A percentile compares a stretch with the other conserved stretches of the same genome.
Evolutionary conservation across 805 yeast species (phyloP).

Genomic region (Debaryomyces hansenii): DNA sequence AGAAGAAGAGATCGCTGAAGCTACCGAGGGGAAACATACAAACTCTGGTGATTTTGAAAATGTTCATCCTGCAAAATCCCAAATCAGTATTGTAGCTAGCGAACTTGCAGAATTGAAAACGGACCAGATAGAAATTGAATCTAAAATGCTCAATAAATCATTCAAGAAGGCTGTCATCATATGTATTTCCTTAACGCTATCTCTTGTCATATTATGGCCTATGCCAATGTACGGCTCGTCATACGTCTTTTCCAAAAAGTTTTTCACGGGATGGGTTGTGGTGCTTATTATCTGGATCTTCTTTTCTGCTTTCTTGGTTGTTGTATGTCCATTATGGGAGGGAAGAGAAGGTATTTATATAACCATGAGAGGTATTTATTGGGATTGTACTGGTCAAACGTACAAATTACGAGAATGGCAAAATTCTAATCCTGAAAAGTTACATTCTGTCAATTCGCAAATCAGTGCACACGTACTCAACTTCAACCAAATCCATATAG

Average conservation of each 20-base stretch:
- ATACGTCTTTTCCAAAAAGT: conserved; percentile 70
- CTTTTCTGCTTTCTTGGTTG: conserved; percentile 60
- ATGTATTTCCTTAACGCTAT: conserved; percentile 60
- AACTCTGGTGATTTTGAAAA: conserved; percentile 23
- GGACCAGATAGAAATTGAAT: conserved; percentile 46
- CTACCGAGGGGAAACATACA: conserved; percentile 9
- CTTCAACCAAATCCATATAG: conserved; percentile 14
- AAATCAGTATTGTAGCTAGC: conserved; percentile 38
- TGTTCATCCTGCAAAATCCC: conserved; percentile 36
- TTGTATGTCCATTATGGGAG: conserved; percentile 70
- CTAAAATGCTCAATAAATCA: conserved; percentile 50
- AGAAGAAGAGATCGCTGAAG: conserved; percentile 58
- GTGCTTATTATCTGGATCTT: conserved; percentile 84
- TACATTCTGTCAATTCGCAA: conserved; percentile 74
- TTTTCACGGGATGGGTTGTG: conserved; percentile 88
- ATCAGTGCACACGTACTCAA: conserved; percentile 37
- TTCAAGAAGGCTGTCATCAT: conserved; percentile 61
- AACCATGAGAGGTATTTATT: conserved; percentile 74
- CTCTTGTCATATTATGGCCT: conserved; percentile 79
- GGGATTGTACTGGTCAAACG: conserved; percentile 81
- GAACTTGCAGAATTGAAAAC: conserved; percentile 29
- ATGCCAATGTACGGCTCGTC: conserved; percentile 90
- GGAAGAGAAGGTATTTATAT: conserved; percentile 67
- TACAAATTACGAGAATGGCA: conserved; percentile 79
- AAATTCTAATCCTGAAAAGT: conserved; percentile 63